Evolutionary conservation across 2,329 filamentous ascomycete species (phyloP), one percentile per base, ranked within the genome.

Genomic region (Aspergillus transmontanensis): DNA sequence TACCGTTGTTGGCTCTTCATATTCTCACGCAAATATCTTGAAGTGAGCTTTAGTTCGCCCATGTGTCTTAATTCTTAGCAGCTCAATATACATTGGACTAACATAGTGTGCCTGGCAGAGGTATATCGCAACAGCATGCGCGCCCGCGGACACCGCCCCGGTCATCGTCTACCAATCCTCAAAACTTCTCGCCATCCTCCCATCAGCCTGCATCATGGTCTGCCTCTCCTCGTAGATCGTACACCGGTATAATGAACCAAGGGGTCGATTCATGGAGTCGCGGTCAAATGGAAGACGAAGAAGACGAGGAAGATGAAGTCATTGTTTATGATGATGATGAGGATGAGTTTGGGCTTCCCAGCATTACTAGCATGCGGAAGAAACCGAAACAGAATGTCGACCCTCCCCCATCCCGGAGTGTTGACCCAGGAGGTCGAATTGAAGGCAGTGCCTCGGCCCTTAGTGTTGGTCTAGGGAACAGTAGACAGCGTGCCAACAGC

Each of bases 11-110:
- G 95, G 95, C 70, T 95, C 95, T 61, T 90, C 94, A 53, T 99
- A 99, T 77, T 98, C 95, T 16, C 95, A 99, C 79, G 92, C 94
- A 32, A 94, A 98, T 80, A 92, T 97, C 75, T 85, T 97, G 71
- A 96, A 94, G 79, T 90, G 94, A 63, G 64, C 63, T 57, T n/a
- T 32, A 16, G 19, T n/a, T n/a, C 28, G 48, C 48, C 19, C 19
- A 32, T 51, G 28, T 30, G 11, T 32, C 46, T 30, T 50, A 51
- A 30, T 19, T n/a, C 11, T 51, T 11, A 6, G 10, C 11, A 26
- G 7, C 21, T 26, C n/a, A 39, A 36, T 12, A 36, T 39, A 55
- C 21, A 55, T 28, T 55, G 7, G 6, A 26, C 51, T 55, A 34
- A 36, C 16, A 19, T 14, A 55, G 61, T 34, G 59, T 63, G 26